Evolutionary conservation across 2,329 filamentous ascomycete genomes (phyloP), one percentile per base, ranked within the genome.

Genomic region (Fusarium tupiense): DNA sequence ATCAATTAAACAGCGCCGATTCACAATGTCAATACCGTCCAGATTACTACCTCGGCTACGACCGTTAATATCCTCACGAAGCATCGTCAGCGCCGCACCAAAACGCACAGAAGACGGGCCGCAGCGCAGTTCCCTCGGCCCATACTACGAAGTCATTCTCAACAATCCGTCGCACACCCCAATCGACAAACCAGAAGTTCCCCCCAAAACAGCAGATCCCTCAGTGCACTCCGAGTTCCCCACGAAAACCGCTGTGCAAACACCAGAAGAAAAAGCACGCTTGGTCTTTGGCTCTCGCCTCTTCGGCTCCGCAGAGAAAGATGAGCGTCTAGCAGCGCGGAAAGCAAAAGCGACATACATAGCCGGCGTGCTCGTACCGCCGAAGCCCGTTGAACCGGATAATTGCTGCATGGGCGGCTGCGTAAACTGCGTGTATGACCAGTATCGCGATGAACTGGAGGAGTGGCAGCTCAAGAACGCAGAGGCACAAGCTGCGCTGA

Each of bases 341-440:
- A 85, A 90, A 19, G 85, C 87, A 20, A 86, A 89, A 70, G 91
- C 91, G 57, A 89, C 86, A 14, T 86, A 90, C 69, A 86, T 98
- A 63, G 95, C 93, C 3, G 96, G 95, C 8, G 89, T 98, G 2
- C 84, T 90, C 24, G 92, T 98, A 9, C 96, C 96, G 5, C 95
- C 95, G 1, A 89, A 90, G 54, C 96, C 96, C 3, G 88, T 91
- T 54, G 96, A 99, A 83, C 96, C 96, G 8, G 96, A 98, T 79
- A 98, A 99, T 81, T 99, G 96, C 88, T 99, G 96, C 84, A 99
- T 99, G 96, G 96, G 94, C 80, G 96, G 96, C 7, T 99, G 96
- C 81, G 96, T 98, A 56, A 95, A 98, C 82, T 99, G 96, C 82
- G 96, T 98, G 6, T 98, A 95, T 95, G 95, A 98, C 78, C 87